A percentile compares a stretch with the other conserved stretches of the same genome.
These are phyloP conservation scores for Fusarium torulosum DNA, from an alignment of 2,329 filamentous ascomycete species.

Conservation along the genomic window DNA sequence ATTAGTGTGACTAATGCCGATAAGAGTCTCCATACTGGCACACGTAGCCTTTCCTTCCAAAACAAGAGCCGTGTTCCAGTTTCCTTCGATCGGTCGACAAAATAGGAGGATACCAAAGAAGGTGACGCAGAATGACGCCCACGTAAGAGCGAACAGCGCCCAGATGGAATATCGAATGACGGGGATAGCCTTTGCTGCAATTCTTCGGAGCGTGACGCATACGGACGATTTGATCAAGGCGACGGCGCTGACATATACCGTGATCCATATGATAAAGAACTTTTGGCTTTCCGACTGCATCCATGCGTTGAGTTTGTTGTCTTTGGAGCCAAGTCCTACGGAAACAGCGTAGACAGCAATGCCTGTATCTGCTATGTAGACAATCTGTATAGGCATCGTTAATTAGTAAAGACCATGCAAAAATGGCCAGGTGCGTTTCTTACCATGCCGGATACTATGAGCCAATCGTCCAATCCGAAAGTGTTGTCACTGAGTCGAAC, in stretches of 20 bases:
- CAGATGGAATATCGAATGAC: slow-evolving; percentile 3
- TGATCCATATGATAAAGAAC: slow-evolving; percentile 13
- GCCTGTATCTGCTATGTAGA: neutral
- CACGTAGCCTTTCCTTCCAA: slow-evolving; percentile 1
- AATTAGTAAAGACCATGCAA: too few species aligned
- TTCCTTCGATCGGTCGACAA: slow-evolving; percentile 1
- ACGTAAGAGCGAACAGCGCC: slow-evolving; percentile 5
- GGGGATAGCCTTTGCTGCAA: slow-evolving; percentile 2
- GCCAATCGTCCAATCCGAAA: slow-evolving; percentile 2
- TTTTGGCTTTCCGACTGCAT: slow-evolving; percentile 10
- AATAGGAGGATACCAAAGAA: slow-evolving; percentile 13
- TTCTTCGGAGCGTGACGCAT: slow-evolving; percentile 8
- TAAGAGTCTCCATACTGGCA: neutral
- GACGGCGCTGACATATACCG: slow-evolving; percentile 12
- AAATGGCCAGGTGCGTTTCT: neutral
- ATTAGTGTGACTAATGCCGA: slow-evolving; percentile 17
- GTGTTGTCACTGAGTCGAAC: neutral
- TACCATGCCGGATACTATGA: neutral
- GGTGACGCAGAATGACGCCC: slow-evolving; percentile 8
- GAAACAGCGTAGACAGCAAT: neutral
- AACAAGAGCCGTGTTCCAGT: slow-evolving; percentile 1
- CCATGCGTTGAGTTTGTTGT: neutral
- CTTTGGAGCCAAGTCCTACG: neutral
- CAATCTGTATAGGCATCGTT: neutral
- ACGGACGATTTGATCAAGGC: slow-evolving; percentile 12